A percentile compares a stretch with the other conserved stretches of the same genome.
These are phyloP conservation scores for Aspergillus affinis DNA, from an alignment of 495 filamentous ascomycete species.

Conservation along the genomic window DNA sequence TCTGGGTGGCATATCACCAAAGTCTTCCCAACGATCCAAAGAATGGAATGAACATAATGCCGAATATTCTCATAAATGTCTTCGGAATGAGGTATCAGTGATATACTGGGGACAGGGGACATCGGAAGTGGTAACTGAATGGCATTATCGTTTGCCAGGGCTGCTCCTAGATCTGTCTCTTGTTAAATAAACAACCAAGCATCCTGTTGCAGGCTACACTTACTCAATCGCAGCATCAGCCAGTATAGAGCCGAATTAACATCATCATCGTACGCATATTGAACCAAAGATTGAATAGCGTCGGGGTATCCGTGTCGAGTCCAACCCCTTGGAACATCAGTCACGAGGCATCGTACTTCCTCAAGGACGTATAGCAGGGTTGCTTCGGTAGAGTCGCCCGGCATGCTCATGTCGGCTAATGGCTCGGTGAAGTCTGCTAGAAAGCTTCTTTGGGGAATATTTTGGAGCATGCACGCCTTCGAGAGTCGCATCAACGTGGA, in stretches of 20 bases:
- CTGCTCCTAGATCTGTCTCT: constrained; percentile 26
- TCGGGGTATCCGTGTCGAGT: constrained; percentile 1
- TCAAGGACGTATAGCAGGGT: constrained; percentile 4
- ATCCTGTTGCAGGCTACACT: constrained; percentile 2
- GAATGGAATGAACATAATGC: constrained; percentile 26
- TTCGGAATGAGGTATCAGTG: constrained; percentile 18
- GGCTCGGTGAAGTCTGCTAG: background rate
- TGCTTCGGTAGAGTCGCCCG: background rate
- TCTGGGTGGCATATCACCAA: constrained; percentile 27
- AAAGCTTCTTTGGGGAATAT: background rate
- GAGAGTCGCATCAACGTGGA: constrained; percentile 27
- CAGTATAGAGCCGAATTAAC: constrained; percentile 35
- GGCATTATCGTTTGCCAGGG: constrained; percentile 28
- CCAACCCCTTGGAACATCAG: background rate
- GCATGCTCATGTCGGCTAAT: background rate
- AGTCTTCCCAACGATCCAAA: constrained; percentile 34
- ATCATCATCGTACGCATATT: constrained; percentile 17
- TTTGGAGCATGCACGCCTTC: constrained; percentile 20
- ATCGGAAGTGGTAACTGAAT: constrained; percentile 25
- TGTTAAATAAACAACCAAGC: background rate
- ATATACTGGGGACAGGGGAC: constrained; percentile 11
- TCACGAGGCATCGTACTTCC: background rate
- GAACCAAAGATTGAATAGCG: constrained; percentile 16
- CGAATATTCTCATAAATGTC: constrained; percentile 26
- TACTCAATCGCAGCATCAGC: constrained; percentile 38